Evolutionary conservation across 2,329 filamentous ascomycete genomes (phyloP).

Genomic region (Colletotrichum navitas): DNA sequence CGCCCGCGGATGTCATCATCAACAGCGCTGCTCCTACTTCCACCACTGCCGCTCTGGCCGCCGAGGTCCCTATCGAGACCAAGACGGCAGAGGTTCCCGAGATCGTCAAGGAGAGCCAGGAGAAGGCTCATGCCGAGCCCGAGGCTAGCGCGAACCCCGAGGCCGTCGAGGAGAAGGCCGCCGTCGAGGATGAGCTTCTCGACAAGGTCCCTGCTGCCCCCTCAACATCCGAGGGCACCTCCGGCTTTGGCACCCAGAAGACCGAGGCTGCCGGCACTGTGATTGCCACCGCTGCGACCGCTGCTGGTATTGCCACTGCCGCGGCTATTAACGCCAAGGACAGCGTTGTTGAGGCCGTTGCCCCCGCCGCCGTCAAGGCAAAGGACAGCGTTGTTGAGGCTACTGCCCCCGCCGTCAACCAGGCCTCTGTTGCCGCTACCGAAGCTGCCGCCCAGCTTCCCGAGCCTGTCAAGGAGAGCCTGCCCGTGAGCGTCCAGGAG

Average conservation of each 20-base stretch:
- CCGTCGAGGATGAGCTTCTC: conserved; percentile 78
- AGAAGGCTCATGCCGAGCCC: conserved; percentile 72
- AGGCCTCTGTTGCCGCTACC: conserved; percentile 52
- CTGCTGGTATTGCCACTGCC: conserved; percentile 55
- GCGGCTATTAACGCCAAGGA: conserved; percentile 50
- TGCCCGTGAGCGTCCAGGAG: conserved; percentile 64
- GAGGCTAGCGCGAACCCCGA: conserved; percentile 75
- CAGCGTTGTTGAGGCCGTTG: conserved; percentile 51
- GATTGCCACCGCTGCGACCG: conserved; percentile 50
- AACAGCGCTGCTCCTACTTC: conserved; percentile 66
- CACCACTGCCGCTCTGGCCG: conserved; percentile 78
- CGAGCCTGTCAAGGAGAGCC: conserved; percentile 64
- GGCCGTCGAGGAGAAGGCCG: conserved; percentile 78
- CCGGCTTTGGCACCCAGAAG: conserved; percentile 66
- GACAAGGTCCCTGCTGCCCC: conserved; percentile 73
- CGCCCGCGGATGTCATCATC: conserved; percentile 59
- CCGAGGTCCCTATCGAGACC: conserved; percentile 74
- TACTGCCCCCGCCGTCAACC: conserved; percentile 53
- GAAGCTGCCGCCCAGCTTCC: conserved; percentile 58
- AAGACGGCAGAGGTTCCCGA: conserved; percentile 67
- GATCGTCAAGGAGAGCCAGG: conserved; percentile 79
- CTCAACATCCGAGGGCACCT: conserved; percentile 68
- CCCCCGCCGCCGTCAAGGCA: conserved; percentile 50
- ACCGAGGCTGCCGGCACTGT: conserved; percentile 60
- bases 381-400: conserved; percentile 49